Percentiles rank a stretch among this genome's conserved stretches.
Evolutionary conservation across 2,329 filamentous ascomycete genomes (phyloP).

Genomic region (Thielaviopsis punctulata): DNA sequence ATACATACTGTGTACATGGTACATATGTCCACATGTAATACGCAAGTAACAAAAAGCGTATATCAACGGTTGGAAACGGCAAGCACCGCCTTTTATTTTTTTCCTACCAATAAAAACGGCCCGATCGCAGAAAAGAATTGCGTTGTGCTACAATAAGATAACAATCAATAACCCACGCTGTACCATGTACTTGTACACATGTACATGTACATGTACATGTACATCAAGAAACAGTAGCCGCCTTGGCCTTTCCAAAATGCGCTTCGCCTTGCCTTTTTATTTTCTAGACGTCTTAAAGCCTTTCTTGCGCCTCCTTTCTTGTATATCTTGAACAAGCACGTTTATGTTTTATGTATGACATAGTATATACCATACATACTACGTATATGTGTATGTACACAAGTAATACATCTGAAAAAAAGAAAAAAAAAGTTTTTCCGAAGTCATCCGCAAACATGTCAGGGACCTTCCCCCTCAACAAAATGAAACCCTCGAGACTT

Average conservation of each 20-base stretch:
- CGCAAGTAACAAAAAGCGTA: background rate
- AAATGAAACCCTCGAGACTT: too few species aligned
- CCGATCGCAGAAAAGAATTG: background rate
- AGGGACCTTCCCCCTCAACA: too few species aligned
- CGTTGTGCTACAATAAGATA: background rate
- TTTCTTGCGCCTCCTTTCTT: background rate
- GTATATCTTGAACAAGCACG: background rate
- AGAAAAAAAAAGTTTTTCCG: background rate
- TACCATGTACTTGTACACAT: too few species aligned
- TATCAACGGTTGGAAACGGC: slow-evolving; percentile 7
- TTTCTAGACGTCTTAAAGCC: background rate
- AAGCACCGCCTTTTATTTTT: background rate
- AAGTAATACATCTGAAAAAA: too few species aligned
- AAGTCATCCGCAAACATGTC: background rate
- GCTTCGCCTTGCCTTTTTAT: slow-evolving; percentile 3
- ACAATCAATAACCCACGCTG: too few species aligned
- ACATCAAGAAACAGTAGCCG: background rate
- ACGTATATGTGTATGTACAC: too few species aligned
- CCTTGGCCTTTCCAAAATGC: background rate
- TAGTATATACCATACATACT: too few species aligned
- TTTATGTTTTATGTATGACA: too few species aligned
- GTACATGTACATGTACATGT: background rate
- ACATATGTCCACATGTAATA: too few species aligned
- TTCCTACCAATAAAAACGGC: background rate
- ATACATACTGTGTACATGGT: too few species aligned